These are phyloP conservation scores for Calendula officinalis DNA, from an alignment of 129 eudicot species.

Conservation along the genomic window DNA sequence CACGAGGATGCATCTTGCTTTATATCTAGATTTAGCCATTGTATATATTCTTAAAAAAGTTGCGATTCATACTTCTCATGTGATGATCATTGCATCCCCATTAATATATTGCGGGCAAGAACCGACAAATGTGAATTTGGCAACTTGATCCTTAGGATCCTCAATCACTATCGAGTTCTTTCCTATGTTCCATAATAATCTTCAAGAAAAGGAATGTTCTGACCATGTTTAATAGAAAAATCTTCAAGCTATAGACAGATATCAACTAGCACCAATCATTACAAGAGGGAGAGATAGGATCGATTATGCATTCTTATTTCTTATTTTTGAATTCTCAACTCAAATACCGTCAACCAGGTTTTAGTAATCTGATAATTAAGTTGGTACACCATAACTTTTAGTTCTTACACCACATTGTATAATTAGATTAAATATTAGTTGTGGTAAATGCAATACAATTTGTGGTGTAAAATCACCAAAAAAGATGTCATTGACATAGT, in stretches of 20 bases:
- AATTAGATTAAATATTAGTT: too few relatives aligned
- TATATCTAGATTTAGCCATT: not conserved
- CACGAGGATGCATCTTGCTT: not conserved
- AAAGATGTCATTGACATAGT: too few relatives aligned
- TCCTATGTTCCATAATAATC: conserved; percentile 22
- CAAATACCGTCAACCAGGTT: not conserved
- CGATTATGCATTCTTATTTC: conserved; percentile 1
- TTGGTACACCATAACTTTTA: too few relatives aligned
- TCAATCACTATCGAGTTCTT: conserved; percentile 10
- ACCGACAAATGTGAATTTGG: not conserved
- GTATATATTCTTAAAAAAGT: conserved; percentile 3
- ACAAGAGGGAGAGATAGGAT: not conserved
- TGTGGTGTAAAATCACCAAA: too few relatives aligned
- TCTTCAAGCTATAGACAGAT: conserved; percentile 3
- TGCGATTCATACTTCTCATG: not conserved
- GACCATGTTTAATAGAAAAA: not conserved
- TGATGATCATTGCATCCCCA: conserved; percentile 9
- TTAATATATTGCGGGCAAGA: not conserved
- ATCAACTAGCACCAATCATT: conserved; percentile 17
- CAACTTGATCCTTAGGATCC: conserved; percentile 14
- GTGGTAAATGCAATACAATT: too few relatives aligned
- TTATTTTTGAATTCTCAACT: conserved; percentile 5
- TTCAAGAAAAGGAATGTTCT: not conserved
- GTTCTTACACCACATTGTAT: too few relatives aligned
- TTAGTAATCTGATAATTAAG: not conserved